phyloP scores from a whole-genome alignment of 139 green algal genomes.

The Chlorella sp. region DNA sequence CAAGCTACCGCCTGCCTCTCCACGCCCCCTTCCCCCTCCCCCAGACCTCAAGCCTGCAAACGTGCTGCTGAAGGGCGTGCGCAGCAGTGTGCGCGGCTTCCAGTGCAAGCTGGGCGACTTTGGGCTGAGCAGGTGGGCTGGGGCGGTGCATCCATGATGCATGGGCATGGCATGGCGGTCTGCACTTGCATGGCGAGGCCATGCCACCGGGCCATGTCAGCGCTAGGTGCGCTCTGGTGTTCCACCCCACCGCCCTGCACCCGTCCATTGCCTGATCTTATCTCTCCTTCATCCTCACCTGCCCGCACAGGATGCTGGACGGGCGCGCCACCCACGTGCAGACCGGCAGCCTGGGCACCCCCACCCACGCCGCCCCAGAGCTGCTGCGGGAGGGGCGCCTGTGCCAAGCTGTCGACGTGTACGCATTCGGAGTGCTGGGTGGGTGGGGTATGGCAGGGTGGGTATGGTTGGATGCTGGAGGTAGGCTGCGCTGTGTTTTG shows the following conservation, averaged over 20 bases:
- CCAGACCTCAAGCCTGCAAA: conserved; percentile 70
- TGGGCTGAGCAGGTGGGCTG: conserved; percentile 44
- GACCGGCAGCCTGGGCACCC: conserved; percentile 49
- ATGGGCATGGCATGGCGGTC: too few species aligned
- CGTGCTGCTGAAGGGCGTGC: conserved; percentile 63
- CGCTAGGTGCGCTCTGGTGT: too few species aligned
- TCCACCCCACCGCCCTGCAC: too few species aligned
- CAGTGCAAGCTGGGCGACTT: conserved; percentile 64
- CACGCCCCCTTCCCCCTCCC: not conserved
- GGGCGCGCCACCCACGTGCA: conserved; percentile 13
- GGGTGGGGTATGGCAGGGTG: not conserved
- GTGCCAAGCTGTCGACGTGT: conserved; percentile 44
- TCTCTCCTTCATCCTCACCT: too few species aligned
- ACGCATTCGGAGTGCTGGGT: conserved; percentile 50
- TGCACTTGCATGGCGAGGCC: too few species aligned
- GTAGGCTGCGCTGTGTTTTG: too few species aligned
- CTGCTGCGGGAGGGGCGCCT: conserved; percentile 27
- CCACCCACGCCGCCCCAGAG: conserved; percentile 63
- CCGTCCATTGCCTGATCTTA: too few species aligned
- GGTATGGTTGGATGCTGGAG: too few species aligned
- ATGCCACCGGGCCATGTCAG: too few species aligned
- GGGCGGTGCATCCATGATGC: too few species aligned
- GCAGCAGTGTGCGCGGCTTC: conserved; percentile 48
- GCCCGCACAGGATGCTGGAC: conserved; percentile 32
- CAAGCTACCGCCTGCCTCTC: too few species aligned